Evolutionary conservation across 2,329 filamentous ascomycete genomes (phyloP), one percentile per base, ranked within the genome.

Genomic region (Cercospora canescens): DNA sequence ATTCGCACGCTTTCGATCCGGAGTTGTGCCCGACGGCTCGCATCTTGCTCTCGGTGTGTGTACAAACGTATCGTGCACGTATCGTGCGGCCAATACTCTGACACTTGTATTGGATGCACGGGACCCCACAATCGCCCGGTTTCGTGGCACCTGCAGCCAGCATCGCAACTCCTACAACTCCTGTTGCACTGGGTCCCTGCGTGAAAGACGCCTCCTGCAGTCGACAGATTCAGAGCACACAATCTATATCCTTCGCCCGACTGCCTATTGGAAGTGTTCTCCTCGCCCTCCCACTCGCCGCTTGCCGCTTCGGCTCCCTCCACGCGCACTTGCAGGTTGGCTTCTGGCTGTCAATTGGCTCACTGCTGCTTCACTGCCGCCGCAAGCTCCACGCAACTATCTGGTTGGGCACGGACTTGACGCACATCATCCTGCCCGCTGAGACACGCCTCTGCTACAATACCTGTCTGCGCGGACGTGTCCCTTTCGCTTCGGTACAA

Each of bases 261-360:
- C 52, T 55, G 28, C 52, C 52, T 24, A 60, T 60, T 60, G 57
- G 57, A 60, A 41, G 37, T 60, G 35, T 37, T 4, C 32, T 28
- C 57, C 21, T 37, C 21, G 24, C 57, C 26, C 57, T n/a, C 57
- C 34, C 28, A 60, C 37, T 60, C 37, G 59, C 48, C 59, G 59
- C 59, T 52, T 62, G 59, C 59, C 45, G 59, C 59, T 41, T 61
- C 58, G 50, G 56, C 34, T 26, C 34, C 56, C 57, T 66, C 60
- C 60, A 62, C 60, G 48, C 64, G 64, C 64, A 34, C 60, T 28
- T 28, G 52, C 60, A 63, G 41, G 59, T 41, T 60, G 55, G 64
- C 54, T 63, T 26, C 34, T 30, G 34, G 26, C 39, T 14, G 45
- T 60, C 56, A 48, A 67, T 64, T 64, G 60, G 61, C 64, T 60